Evolutionary conservation across 495 filamentous ascomycete genomes (phyloP).

Genomic region (Copromyces sp.): DNA sequence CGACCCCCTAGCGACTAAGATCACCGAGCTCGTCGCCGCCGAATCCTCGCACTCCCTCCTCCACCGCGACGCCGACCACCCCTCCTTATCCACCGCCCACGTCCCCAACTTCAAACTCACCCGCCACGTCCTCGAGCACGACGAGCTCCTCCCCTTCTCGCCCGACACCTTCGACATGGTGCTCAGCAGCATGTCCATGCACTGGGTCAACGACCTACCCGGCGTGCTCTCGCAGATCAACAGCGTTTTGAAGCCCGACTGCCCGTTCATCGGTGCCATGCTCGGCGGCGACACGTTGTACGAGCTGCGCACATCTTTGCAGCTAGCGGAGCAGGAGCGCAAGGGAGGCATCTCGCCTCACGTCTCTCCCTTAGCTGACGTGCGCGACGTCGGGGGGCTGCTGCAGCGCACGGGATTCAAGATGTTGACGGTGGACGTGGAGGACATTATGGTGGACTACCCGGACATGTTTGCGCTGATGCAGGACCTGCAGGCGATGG

Average conservation of each 20-base stretch:
- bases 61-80: slow-evolving; percentile 65
- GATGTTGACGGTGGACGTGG: slow-evolving; percentile 92
- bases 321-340: slow-evolving; percentile 83
- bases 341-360: slow-evolving; percentile 80
- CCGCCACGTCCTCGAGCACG: slow-evolving; percentile 61
- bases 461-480: slow-evolving; percentile 88
- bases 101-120: slow-evolving; percentile 47
- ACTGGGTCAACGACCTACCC: slow-evolving; percentile 97
- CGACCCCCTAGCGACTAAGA: slow-evolving; percentile 53
- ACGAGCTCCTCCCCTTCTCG: slow-evolving; percentile 64
- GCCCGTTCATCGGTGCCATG: slow-evolving; percentile 91
- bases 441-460: slow-evolving; percentile 93
- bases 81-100: slow-evolving; percentile 69
- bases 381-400: slow-evolving; percentile 81
- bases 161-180: slow-evolving; percentile 79
- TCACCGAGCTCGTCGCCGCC: slow-evolving; percentile 63
- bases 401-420: slow-evolving; percentile 83
- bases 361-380: slow-evolving; percentile 83
- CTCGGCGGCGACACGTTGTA: slow-evolving; percentile 89
- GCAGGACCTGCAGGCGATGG: slow-evolving; percentile 90
- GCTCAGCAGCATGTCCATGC: slow-evolving; percentile 74
- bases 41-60: slow-evolving; percentile 73
- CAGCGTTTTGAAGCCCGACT: slow-evolving; percentile 75
- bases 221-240: slow-evolving; percentile 72
- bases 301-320: slow-evolving; percentile 87